Base-by-base conservation (phyloP, 2,329 filamentous ascomycete species). In the Cladophialophora psammophila region DNA sequence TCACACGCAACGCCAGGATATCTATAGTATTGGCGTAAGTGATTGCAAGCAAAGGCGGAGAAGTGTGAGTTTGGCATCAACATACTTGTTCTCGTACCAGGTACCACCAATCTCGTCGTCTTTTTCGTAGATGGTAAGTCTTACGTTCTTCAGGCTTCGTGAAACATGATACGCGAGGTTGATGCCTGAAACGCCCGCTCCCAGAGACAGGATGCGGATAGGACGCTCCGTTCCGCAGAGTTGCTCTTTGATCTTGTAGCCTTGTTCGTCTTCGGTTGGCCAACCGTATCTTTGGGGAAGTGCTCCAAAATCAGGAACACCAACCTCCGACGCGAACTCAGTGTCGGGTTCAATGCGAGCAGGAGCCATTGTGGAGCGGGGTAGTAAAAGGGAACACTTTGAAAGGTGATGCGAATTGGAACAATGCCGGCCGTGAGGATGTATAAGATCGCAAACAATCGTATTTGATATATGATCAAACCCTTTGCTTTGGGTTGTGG, bases 41-140 rank as follows among this genome's bases (percentile, higher is more conserved):
- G 3, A 26, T 26, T 26, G 26, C 26, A 26, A 26, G 3, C 26
- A 26, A 26, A 26, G n/a, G 20, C 26, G 6, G 10, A 32, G 38
- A 32, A 31, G 20, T 4, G 40, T 15, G 15, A 18, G 5, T 18
- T 18, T 15, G 31, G 26, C 26, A 26, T 26, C 3, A 2, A 26
- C 26, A 26, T 75, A 76, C 34, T 66, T 58, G 59, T 76, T 76
- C 64, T 74, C 72, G 6, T 65, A 69, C 75, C 75, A 76, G 3
- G 72, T 72, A 3, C 75, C 75, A 2, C 75, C 75, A 20, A 76
- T 59, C 2, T 75, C 74, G 8, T 36, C 35, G 20, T 76, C 75
- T 65, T 71, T 71, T 34, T 74, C 72, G 34, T 73, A 75, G 15
- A 74, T 71, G 12, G 52, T 62, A 2, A 74, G 60, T 36, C 71